These are phyloP conservation scores for Rhynchospora tenuis DNA, from an alignment of 176 grass and related monocot species.

Conservation along the genomic window DNA sequence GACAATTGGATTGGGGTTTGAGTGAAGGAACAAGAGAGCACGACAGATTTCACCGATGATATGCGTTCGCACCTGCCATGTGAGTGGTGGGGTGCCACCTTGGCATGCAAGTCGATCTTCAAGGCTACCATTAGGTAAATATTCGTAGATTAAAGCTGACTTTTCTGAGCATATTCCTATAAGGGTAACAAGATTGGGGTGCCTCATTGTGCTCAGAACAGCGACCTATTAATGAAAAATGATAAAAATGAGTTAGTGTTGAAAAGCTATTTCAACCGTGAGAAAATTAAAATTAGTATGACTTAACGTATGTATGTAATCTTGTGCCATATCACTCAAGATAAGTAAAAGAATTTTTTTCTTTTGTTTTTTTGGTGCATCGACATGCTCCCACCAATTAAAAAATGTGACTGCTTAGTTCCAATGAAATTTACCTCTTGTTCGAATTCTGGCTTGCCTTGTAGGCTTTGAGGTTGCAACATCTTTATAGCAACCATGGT, in stretches of 20 bases:
- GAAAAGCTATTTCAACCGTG: background rate
- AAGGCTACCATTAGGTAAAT: constrained; percentile 56
- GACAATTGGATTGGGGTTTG: constrained; percentile 35
- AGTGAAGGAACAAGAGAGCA: constrained; percentile 56
- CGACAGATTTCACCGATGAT: constrained; percentile 50
- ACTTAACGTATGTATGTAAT: background rate
- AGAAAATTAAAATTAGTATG: background rate
- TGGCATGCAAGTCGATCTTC: constrained; percentile 37
- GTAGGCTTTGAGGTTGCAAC: constrained; percentile 39
- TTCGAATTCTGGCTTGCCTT: constrained; percentile 35
- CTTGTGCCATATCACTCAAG: background rate
- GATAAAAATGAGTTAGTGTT: background rate
- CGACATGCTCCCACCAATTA: background rate
- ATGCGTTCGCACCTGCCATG: constrained; percentile 42
- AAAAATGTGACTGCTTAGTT: background rate
- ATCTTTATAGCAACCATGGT: constrained; percentile 61
- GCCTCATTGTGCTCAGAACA: constrained; percentile 48
- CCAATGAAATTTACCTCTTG: constrained; percentile 14
- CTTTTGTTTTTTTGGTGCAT: background rate
- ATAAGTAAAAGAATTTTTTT: background rate
- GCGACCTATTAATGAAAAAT: constrained; percentile 30
- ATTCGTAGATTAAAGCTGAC: constrained; percentile 41
- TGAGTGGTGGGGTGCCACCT: constrained; percentile 27
- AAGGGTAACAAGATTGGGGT: constrained; percentile 57
- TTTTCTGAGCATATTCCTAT: constrained; percentile 44